Evolutionary conservation across 2,329 filamentous ascomycete genomes (phyloP).

Genomic region (Didymella segeticola): DNA sequence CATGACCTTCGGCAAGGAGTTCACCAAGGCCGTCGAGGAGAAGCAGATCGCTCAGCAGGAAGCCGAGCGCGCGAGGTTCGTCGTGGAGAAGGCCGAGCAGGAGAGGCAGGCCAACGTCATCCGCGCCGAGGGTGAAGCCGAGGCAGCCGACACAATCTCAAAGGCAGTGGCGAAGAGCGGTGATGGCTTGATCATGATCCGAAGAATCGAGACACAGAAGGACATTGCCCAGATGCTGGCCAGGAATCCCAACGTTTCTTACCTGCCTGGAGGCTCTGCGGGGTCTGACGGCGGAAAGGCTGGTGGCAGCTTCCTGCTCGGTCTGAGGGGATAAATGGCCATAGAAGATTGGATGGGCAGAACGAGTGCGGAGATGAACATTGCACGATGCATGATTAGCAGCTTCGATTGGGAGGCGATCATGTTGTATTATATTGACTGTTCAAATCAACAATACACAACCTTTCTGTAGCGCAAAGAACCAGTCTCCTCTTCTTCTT

Average conservation of each 20-base stretch:
- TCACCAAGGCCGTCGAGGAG: slow-evolving; percentile 98
- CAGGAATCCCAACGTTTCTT: slow-evolving; percentile 92
- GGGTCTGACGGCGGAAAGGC: slow-evolving; percentile 65
- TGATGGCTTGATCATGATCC: slow-evolving; percentile 92
- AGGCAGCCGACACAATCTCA: slow-evolving; percentile 93
- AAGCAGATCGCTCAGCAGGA: slow-evolving; percentile 99
- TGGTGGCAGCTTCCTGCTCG: slow-evolving; percentile 69
- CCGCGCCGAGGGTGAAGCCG: slow-evolving; percentile 95
- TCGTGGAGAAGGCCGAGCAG: slow-evolving; percentile 98
- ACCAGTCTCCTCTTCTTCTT: slow-evolving; percentile 44
- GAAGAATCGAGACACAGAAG: slow-evolving; percentile 94
- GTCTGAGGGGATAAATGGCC: slow-evolving; percentile 60
- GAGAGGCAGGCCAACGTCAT: slow-evolving; percentile 99
- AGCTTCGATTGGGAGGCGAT: slow-evolving; percentile 18
- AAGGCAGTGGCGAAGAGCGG: slow-evolving; percentile 92
- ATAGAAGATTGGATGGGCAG: not conserved
- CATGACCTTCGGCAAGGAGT: slow-evolving; percentile 99
- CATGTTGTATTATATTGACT: slow-evolving; percentile 42
- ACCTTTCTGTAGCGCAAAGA: slow-evolving; percentile 43
- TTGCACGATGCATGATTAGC: slow-evolving; percentile 34
- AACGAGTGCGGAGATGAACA: slow-evolving; percentile 1
- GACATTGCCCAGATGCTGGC: slow-evolving; percentile 93
- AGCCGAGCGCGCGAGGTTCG: slow-evolving; percentile 94
- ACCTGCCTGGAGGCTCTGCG: slow-evolving; percentile 76
- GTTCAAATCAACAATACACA: slow-evolving; percentile 20